Percentiles rank a stretch among this genome's conserved stretches.
phyloP scores from a whole-genome alignment of 345 rosid species.

The Bruguiera sexangula region DNA sequence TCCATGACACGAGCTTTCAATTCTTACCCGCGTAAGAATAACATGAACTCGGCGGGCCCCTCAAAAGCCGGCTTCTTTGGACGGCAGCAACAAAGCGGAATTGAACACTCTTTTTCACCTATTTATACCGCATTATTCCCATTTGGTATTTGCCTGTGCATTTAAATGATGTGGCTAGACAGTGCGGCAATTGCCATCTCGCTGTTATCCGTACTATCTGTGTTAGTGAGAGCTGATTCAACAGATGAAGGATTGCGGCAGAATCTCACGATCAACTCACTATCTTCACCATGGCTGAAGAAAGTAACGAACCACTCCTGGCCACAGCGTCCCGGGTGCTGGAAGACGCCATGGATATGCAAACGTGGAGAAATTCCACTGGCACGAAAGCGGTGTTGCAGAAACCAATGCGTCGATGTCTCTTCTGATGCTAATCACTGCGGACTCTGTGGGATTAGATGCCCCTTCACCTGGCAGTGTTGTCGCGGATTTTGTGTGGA shows the following conservation, averaged over 20 bases:
- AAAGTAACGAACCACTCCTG: constrained; percentile 11
- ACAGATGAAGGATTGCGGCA: background rate
- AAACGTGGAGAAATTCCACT: constrained; percentile 17
- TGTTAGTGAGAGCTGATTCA: constrained; percentile 8
- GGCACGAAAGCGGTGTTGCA: constrained; percentile 43
- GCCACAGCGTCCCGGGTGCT: constrained; percentile 33
- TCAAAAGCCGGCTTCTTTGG: background rate
- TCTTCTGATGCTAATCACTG: constrained; percentile 41
- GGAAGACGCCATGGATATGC: constrained; percentile 44
- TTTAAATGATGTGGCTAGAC: constrained; percentile 15
- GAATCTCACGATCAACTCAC: constrained; percentile 9
- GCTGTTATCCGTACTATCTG: constrained; percentile 7
- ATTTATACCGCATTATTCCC: background rate
- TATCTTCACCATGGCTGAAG: constrained; percentile 40
- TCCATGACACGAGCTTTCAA: constrained; percentile 22
- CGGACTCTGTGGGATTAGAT: constrained; percentile 39
- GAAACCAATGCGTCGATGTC: constrained; percentile 48
- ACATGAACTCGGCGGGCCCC: constrained; percentile 28
- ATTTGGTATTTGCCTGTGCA: background rate
- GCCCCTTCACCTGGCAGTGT: constrained; percentile 49
- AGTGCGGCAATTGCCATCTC: constrained; percentile 9
- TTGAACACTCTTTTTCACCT: background rate
- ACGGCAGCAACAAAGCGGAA: background rate
- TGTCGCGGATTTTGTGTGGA: constrained; percentile 43
- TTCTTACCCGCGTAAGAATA: constrained; percentile 27